Evolutionary conservation across 2,329 filamentous ascomycete genomes (phyloP).

Genomic region (Didymella sp.): DNA sequence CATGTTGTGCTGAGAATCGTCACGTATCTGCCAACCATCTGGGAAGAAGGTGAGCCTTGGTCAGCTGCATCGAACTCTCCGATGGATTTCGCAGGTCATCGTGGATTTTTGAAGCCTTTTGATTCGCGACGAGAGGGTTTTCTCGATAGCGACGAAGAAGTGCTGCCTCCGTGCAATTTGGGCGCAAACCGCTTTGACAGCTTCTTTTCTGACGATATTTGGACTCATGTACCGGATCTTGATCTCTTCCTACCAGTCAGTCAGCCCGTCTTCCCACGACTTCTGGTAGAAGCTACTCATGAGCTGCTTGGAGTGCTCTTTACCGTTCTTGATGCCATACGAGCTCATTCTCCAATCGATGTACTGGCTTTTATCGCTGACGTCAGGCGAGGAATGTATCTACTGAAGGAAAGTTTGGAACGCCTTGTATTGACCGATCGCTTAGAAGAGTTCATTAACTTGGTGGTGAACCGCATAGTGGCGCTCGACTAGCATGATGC

Average conservation of each 20-base stretch:
- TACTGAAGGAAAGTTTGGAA: not conserved
- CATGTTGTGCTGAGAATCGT: not conserved
- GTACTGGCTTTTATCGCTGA: not conserved
- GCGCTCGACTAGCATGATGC: not conserved
- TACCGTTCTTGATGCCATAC: not conserved
- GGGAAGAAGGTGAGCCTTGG: not conserved
- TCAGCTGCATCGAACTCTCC: not conserved
- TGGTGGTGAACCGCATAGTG: not conserved
- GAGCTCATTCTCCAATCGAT: not conserved
- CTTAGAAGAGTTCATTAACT: not conserved
- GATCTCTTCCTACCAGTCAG: not conserved
- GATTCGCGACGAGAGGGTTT: not conserved
- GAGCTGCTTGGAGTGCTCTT: not conserved
- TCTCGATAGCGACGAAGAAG: not conserved
- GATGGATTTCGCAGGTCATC: not conserved
- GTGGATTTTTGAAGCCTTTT: not conserved
- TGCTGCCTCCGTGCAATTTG: not conserved
- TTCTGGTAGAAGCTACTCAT: not conserved
- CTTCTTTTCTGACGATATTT: conserved; percentile 6
- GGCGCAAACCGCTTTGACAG: not conserved
- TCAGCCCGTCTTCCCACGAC: not conserved
- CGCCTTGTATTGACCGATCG: not conserved
- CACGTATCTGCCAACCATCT: not conserved
- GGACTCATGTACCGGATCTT: not conserved
- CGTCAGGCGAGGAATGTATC: not conserved